Evolutionary conservation across 148 eudicot species (phyloP), one percentile per base, ranked within the genome.

Genomic region (Polygonum aviculare): DNA sequence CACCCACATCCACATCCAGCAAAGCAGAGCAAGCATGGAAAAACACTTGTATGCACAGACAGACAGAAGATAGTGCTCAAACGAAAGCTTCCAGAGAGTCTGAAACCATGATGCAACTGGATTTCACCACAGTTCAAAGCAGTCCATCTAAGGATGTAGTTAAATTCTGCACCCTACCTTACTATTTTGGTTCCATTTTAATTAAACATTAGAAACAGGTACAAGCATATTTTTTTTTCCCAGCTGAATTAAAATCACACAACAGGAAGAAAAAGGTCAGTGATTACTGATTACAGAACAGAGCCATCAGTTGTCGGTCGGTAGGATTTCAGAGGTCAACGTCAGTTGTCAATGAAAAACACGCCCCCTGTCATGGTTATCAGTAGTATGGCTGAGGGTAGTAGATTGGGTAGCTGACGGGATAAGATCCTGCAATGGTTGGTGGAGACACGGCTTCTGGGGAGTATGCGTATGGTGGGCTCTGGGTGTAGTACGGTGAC

Each of bases 391-490:
- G 35, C 36, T 72, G 74, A 72, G 74, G 50, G 22, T 72, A 72
- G 45, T 72, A 72, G 51, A 72, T 48, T 22, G 74, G 31, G 81
- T 90, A 94, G 83, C 72, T 87, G 48, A 94, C 88, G 1, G 92
- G 84, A 80, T 91, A 92, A 65, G 70, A 65, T 65, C 40, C 70
- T 26, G 70, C 16, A 3, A 65, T 33, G 70, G 71, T 65, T 50
- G 87, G 87, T n/a, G 93, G 82, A 39, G 93, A 57, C 5, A 33
- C 83, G 0, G 94, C 86, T 81, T 90, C 97, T 0, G 95, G 95
- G n/a, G 97, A 92, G 87, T 92, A 92, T 1, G 82, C 78, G 76
- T 92, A 89, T 12, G 90, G 86, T 39, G 97, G 97, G 73, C 94
- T 91, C 86, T 82, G 77, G 85, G 81, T 94, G 60, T 93, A 91